phyloP scores from a whole-genome alignment of 345 rosid species.

The Citrus sp. region DNA sequence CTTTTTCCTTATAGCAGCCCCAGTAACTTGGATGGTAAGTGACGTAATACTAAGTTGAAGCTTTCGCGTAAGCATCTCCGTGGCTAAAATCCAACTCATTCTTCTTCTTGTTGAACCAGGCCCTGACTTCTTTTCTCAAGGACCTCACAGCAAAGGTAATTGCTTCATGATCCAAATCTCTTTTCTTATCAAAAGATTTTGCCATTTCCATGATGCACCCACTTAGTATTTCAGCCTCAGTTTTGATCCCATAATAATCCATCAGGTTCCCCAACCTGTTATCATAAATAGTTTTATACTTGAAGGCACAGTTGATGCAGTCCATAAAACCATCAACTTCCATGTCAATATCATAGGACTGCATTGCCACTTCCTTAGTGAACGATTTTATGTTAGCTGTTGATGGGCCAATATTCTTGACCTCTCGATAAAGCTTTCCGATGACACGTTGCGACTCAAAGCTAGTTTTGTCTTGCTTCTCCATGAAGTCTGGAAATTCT shows the following conservation, averaged over 20 bases:
- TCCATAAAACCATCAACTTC: constrained; percentile 38
- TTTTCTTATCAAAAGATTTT: constrained; percentile 32
- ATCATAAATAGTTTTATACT: constrained; percentile 35
- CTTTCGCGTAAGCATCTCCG: constrained; percentile 32
- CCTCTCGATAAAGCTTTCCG: constrained; percentile 45
- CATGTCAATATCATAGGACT: constrained; percentile 42
- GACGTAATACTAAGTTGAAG: constrained; percentile 51
- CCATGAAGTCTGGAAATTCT: constrained; percentile 48
- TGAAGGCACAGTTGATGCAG: constrained; percentile 31
- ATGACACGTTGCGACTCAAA: constrained; percentile 34
- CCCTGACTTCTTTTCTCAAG: constrained; percentile 41
- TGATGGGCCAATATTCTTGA: constrained; percentile 29
- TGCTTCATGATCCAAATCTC: constrained; percentile 30
- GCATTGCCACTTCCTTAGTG: constrained; percentile 30
- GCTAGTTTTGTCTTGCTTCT: constrained; percentile 32
- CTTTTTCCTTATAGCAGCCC: constrained; percentile 35
- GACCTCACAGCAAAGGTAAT: constrained; percentile 33
- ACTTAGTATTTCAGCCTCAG: constrained; percentile 45
- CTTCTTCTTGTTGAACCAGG: constrained; percentile 35
- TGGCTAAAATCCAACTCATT: constrained; percentile 10
- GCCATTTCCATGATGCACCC: constrained; percentile 39
- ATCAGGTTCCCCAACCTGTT: constrained; percentile 34
- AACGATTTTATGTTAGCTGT: constrained; percentile 24
- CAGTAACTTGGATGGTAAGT: constrained; percentile 39
- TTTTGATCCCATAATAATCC: constrained; percentile 45